phyloP scores from a whole-genome alignment of 1,139 yeast species.

The Debaryomyces singareniensis region DNA sequence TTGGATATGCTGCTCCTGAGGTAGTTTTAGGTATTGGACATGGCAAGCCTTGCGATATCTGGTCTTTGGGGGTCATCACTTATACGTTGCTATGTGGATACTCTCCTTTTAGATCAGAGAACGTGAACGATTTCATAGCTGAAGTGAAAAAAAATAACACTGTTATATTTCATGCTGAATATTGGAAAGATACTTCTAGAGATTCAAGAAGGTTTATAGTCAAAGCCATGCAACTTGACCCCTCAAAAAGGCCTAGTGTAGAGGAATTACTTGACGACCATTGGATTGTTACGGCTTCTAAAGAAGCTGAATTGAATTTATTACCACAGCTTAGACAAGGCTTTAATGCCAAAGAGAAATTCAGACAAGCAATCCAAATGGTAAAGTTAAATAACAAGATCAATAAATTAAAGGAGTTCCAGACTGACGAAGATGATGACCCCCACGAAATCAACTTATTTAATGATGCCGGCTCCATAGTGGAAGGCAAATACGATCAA shows the following conservation, averaged over 20 bases:
- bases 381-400: constrained; percentile 72
- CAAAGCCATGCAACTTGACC: constrained; percentile 59
- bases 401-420: constrained; percentile 52
- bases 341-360: constrained; percentile 79
- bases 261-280: constrained; percentile 55
- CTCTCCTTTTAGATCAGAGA: constrained; percentile 86
- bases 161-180: constrained; percentile 78
- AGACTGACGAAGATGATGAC: constrained; percentile 50
- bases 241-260: constrained; percentile 63
- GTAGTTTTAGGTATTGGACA: constrained; percentile 73
- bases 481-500: constrained; percentile 1
- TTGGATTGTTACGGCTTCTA: constrained; percentile 57
- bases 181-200: constrained; percentile 74
- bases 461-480: constrained; percentile 21
- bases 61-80: constrained; percentile 90
- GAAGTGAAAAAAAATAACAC: constrained; percentile 68
- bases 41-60: constrained; percentile 87
- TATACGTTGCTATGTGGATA: constrained; percentile 89
- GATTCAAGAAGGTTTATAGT: constrained; percentile 73
- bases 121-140: constrained; percentile 67
- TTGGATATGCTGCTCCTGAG: constrained; percentile 95
- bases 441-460: constrained; percentile 41
- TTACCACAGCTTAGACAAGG: constrained; percentile 62
- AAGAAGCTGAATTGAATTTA: constrained; percentile 50
- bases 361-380: constrained; percentile 80